Percentiles rank a stretch among this genome's conserved stretches.
Evolutionary conservation across 2,329 filamentous ascomycete genomes (phyloP).

Genomic region (Fusarium nematophilum): DNA sequence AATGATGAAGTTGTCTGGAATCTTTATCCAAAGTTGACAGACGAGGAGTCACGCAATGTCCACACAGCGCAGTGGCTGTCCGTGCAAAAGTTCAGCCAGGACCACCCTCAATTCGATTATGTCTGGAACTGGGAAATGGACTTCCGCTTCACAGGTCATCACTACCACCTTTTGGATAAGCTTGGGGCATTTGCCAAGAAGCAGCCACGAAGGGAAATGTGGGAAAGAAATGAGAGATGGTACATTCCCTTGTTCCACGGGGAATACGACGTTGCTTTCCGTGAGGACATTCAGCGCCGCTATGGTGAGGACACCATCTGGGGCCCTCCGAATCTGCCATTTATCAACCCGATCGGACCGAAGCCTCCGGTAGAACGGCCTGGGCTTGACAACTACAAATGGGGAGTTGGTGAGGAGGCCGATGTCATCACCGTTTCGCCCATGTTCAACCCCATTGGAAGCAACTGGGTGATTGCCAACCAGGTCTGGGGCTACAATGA

Average conservation of each 20-base stretch:
- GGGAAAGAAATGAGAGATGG: constrained; percentile 79
- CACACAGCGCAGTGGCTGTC: constrained; percentile 76
- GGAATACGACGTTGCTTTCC: constrained; percentile 74
- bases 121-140: constrained; percentile 93
- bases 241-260: constrained; percentile 78
- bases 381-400: constrained; percentile 74
- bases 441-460: constrained; percentile 80
- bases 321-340: constrained; percentile 71
- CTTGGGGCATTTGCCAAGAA: constrained; percentile 70
- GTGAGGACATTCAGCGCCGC: constrained; percentile 67
- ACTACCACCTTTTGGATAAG: constrained; percentile 81
- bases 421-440: constrained; percentile 80
- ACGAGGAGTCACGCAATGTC: constrained; percentile 65
- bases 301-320: constrained; percentile 70
- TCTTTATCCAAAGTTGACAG: constrained; percentile 80
- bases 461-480: constrained; percentile 77
- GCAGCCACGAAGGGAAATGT: constrained; percentile 77
- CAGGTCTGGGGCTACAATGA: constrained; percentile 76
- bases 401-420: constrained; percentile 81
- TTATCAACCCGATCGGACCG: constrained; percentile 71
- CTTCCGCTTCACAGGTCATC: constrained; percentile 80
- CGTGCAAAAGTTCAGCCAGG: constrained; percentile 79
- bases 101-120: constrained; percentile 82
- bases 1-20: constrained; percentile 78
- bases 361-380: constrained; percentile 69